Base-by-base conservation (phyloP, 2,329 filamentous ascomycete genomes). In the Malbranchea cinnamomea region DNA sequence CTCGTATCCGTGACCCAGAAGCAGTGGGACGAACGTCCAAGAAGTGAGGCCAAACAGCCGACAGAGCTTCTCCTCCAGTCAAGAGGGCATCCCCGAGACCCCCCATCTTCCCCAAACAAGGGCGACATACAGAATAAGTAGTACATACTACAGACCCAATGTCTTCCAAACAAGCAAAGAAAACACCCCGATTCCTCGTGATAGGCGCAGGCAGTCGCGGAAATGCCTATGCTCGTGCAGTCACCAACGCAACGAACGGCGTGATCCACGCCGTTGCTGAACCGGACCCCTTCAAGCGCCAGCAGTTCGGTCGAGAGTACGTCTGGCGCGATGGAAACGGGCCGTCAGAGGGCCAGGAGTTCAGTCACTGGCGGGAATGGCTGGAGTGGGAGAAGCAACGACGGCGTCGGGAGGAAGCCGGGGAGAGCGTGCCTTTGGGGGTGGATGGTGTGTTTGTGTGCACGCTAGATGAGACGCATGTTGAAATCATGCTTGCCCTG, bases 381-480 rank as follows among this genome's bases (percentile, higher is more conserved):
- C 47, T 91, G n/a, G 48, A 56, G 10, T 89, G 77, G 56, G 84
- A 93, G 55, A 51, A 54, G 10, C 47, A 54, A 7, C 68, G 83
- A 16, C 67, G 82, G 7, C 54, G 59, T 20, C 62, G 65, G 8
- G 62, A 54, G 28, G 48, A 57, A 3, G 62, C 68, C 31, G 33
- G 40, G 3, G 48, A 62, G 65, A 2, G 60, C 56, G 2, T 17
- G 24, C 14, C 56, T 53, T 4, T 33, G 1, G 73, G 73, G 2
- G 63, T 79, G 2, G 74, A 78, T 37, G 76, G 68, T 0, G 66
- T 73, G 9, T 75, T 79, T 41, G 65, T 82, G 26, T 79, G 74
- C 51, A 83, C 91, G 2, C 65, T 87, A 6, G 89, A 98, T 52
- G 80, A 92, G 54, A 76, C 81, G 59, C 89, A 98, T 53, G 74